These are phyloP conservation scores for Colletotrichum navitas DNA, from an alignment of 2,329 filamentous ascomycete genomes.

Conservation along the genomic window DNA sequence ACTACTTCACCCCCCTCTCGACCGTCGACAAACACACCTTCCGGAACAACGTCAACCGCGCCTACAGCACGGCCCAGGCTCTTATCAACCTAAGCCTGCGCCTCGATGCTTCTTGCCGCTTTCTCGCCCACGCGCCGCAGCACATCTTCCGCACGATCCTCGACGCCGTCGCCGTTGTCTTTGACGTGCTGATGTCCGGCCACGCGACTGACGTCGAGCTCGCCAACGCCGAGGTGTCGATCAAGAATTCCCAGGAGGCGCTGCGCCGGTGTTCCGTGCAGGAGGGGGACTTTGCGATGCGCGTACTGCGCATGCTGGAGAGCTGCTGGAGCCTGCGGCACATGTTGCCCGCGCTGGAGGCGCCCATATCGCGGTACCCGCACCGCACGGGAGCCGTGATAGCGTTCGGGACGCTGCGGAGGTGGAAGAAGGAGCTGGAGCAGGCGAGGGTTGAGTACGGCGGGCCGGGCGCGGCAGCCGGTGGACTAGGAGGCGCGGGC, in stretches of 20 bases:
- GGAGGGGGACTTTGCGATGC: constrained; percentile 62
- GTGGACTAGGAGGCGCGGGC: constrained; percentile 25
- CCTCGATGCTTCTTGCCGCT: constrained; percentile 44
- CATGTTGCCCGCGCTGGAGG: constrained; percentile 54
- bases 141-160: constrained; percentile 63
- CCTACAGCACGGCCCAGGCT: constrained; percentile 62
- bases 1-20: constrained; percentile 63
- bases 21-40: constrained; percentile 55
- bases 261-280: constrained; percentile 59
- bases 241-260: constrained; percentile 45
- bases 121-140: constrained; percentile 63
- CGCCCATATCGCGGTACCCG: constrained; percentile 56
- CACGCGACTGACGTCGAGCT: constrained; percentile 43
- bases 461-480: background rate
- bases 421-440: constrained; percentile 60
- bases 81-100: constrained; percentile 56
- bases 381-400: constrained; percentile 63
- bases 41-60: constrained; percentile 59
- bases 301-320: constrained; percentile 61
- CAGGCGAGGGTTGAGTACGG: constrained; percentile 45
- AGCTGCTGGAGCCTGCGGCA: constrained; percentile 60
- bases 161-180: constrained; percentile 54
- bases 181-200: constrained; percentile 52
- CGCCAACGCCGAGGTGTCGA: constrained; percentile 38
- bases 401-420: constrained; percentile 62